These are phyloP conservation scores for Scedosporium aurantiacum DNA, from an alignment of 2,329 filamentous ascomycete species.

Conservation along the genomic window DNA sequence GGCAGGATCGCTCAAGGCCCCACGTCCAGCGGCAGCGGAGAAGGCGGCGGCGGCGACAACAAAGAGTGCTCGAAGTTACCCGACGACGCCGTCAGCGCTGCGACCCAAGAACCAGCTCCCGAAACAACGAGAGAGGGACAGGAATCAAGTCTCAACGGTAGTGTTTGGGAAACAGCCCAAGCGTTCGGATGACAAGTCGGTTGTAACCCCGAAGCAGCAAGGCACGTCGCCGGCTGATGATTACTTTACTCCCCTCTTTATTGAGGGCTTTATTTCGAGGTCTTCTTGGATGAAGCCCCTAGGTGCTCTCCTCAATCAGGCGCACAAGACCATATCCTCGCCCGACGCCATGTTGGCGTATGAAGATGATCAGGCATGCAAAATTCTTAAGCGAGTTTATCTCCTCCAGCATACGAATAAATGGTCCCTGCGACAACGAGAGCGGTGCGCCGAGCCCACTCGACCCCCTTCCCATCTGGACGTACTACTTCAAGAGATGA, in stretches of 20 bases:
- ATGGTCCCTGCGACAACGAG: conserved; percentile 85
- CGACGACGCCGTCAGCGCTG: not conserved
- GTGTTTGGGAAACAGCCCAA: conserved; percentile 61
- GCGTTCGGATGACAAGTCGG: conserved; percentile 34
- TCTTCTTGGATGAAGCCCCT: conserved; percentile 51
- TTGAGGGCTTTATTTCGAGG: conserved; percentile 44
- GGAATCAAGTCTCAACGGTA: conserved; percentile 62
- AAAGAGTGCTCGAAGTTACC: not conserved
- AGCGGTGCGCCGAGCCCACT: conserved; percentile 70
- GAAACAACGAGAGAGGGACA: conserved; percentile 16
- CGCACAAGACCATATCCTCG: conserved; percentile 84
- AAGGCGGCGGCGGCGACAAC: conserved; percentile 7
- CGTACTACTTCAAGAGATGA: conserved; percentile 78
- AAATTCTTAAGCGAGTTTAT: conserved; percentile 77
- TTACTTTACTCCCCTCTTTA: conserved; percentile 53
- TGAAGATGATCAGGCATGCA: conserved; percentile 77
- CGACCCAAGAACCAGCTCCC: not conserved
- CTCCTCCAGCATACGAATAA: conserved; percentile 82
- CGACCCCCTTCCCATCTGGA: conserved; percentile 75
- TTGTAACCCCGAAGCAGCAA: conserved; percentile 14
- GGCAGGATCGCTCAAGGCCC: conserved; percentile 29
- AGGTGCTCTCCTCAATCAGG: conserved; percentile 65
- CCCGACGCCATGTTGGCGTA: conserved; percentile 73
- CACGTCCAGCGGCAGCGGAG: not conserved
- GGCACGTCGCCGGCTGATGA: conserved; percentile 38